Base-by-base conservation (phyloP, 2,329 filamentous ascomycete genomes). In the Grosmannia serpens region DNA sequence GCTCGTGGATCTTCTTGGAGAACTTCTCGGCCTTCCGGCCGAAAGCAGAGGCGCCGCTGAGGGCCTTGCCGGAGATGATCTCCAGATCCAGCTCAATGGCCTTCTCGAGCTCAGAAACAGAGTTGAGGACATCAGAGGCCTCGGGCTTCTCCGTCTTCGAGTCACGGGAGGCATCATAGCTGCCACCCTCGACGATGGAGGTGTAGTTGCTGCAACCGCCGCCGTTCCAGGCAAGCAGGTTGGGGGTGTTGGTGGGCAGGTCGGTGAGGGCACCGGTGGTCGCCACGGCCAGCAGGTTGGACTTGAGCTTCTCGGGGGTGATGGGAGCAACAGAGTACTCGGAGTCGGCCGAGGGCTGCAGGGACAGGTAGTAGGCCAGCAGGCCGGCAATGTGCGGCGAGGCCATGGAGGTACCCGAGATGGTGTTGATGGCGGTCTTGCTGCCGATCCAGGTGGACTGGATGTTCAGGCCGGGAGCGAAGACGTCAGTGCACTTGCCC, bases 401-500 rank as follows among this genome's bases (percentile, higher is more conserved):
- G 63, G 94, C 94, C 94, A 99, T 99, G 58, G 94, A 99, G 65
- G 94, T 99, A 74, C 94, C 94, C 49, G 92, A 97, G 79, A 99
- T 99, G 77, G 90, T 96, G 86, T 99, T 99, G 79, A 90, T 84
- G 69, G 94, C 92, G 69, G 92, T 86, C 75, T 94, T 88, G 84
- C 87, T 92, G 72, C 95, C 94, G 68, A 95, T 96, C 94, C 94
- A 99, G 73, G 94, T 97, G 65, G 94, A 99, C 68, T 89, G 84
- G 69, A 99, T 96, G 86, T 91, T 96, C 69, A 96, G 82, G 70
- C 94, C 94, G 62, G 94, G 94, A 63, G 91, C 94, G 70, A 99
- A 99, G 81, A 99, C 96, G 76, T 99, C 94, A 73, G 92, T 96
- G 84, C 94, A 99, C 82, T 92, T 94, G 74, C 94, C 94, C 75